Percentiles rank a stretch among this genome's conserved stretches.
Evolutionary conservation across 176 grass and related monocot species (phyloP).

Genomic region (Microstegium vimineum): DNA sequence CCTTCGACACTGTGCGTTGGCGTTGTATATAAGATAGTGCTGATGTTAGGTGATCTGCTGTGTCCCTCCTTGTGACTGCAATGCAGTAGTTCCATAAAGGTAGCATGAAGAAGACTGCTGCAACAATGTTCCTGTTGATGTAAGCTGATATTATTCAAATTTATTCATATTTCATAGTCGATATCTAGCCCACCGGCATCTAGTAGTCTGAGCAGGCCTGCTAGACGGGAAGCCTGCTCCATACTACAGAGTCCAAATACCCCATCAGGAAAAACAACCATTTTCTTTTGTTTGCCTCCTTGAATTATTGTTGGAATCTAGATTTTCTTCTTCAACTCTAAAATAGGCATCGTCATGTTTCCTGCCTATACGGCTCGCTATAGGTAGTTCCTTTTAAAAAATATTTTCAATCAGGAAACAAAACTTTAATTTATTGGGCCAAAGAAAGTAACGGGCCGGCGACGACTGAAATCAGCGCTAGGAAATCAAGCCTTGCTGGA

Average conservation of each 20-base stretch:
- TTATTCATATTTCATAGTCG: not conserved
- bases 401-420: too few species aligned
- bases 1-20: not conserved
- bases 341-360: too few species aligned
- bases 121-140: conserved; percentile 7
- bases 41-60: conserved; percentile 14
- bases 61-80: not conserved
- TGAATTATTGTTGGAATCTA: not conserved
- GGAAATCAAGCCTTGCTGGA: too few species aligned
- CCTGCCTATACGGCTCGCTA: too few species aligned
- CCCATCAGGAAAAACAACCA: not conserved
- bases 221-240: too few species aligned
- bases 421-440: too few species aligned
- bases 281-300: too few species aligned
- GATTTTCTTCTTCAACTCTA: not conserved
- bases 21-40: conserved; percentile 13
- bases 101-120: not conserved
- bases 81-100: not conserved
- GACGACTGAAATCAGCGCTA: too few species aligned
- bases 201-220: not conserved
- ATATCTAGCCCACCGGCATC: not conserved
- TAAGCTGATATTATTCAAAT: conserved; percentile 8
- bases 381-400: too few species aligned
- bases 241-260: too few species aligned
- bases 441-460: too few species aligned